Evolutionary conservation across 1,284 basidiomycete species (phyloP).

Genomic region (Sanghuangporus sanghuang): DNA sequence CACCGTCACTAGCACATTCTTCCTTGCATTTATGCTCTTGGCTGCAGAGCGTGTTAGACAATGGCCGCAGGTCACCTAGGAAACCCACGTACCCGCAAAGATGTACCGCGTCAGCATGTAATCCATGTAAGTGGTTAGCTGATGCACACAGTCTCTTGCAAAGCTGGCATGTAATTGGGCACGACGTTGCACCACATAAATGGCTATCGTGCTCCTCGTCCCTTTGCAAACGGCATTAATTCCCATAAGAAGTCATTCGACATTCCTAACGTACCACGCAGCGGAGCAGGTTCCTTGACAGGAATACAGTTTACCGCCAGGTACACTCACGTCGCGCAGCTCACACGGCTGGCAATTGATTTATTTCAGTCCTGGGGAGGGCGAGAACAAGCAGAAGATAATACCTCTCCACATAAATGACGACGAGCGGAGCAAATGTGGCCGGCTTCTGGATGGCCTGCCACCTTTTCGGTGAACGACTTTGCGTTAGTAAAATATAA

Average conservation of each 20-base stretch:
- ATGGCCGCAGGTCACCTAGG: not conserved
- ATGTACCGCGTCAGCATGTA: conserved; percentile 37
- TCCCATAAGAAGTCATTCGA: not conserved
- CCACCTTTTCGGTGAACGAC: conserved; percentile 27
- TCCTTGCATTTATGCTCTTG: conserved; percentile 45
- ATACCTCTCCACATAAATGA: conserved; percentile 53
- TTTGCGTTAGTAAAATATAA: not conserved
- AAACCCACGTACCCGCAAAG: conserved; percentile 48
- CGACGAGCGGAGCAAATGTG: conserved; percentile 48
- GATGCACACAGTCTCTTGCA: conserved; percentile 48
- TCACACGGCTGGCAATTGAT: conserved; percentile 37
- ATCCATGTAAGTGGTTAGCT: conserved; percentile 48
- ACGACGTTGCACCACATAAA: conserved; percentile 40
- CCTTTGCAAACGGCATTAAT: conserved; percentile 26
- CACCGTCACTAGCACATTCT: conserved; percentile 39
- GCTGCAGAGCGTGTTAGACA: conserved; percentile 24
- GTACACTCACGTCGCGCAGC: conserved; percentile 30
- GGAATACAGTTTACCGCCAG: conserved; percentile 30
- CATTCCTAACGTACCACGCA: conserved; percentile 33
- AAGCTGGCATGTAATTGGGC: conserved; percentile 47
- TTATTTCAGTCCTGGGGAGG: not conserved
- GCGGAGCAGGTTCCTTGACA: conserved; percentile 41
- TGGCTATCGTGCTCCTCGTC: conserved; percentile 42
- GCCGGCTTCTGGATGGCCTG: conserved; percentile 38
- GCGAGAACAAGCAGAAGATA: not conserved